Evolutionary conservation across 805 yeast species (phyloP), one percentile per base, ranked within the genome.

Genomic region (Huiozyma sinensis): DNA sequence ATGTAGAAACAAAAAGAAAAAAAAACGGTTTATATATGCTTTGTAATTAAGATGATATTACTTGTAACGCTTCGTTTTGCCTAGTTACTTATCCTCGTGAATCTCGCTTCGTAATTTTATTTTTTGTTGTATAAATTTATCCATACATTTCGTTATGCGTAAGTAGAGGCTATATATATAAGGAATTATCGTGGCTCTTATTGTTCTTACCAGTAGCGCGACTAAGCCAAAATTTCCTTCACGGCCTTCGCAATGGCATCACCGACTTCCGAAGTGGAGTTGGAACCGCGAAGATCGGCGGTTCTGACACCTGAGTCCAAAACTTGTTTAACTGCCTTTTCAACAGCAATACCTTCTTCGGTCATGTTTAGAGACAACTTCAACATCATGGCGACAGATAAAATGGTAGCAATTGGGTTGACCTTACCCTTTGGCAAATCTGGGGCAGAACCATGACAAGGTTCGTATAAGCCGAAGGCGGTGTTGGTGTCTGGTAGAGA

Each of bases 391-490:
- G 97, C 97, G 9, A 86, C 95, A 28, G 97, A 88, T 58, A 92
- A 75, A 55, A 90, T 89, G 27, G 97, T 86, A 42, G 97, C 98
- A 46, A 90, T 68, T 42, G 98, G 98, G 68, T 90, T 90, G 47
- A 89, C 98, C 69, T 85, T 83, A 63, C 87, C 86, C 47, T 68
- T 71, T 42, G 81, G 80, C 61, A 90, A 77, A 65, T 90, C 98
- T 42, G 98, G 98, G 33, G 98, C 98, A 39, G 96, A 83, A 40
- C 98, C 98, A 64, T 90, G 98, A 62, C 97, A 90, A 53, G 98
- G 97, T 70, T 92, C 98, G 64, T 92, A 92, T 51, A 92, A 72
- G 47, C 98, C 98, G 61, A 92, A 89, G 0, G 97, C 97, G 41
- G 75, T 71, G 73, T 89, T 89, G 35, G 90, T 78, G 66, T 90